These are phyloP conservation scores for Globisporangium iwayamae DNA, from an alignment of 352 stramenopile genomes.

Conservation along the genomic window DNA sequence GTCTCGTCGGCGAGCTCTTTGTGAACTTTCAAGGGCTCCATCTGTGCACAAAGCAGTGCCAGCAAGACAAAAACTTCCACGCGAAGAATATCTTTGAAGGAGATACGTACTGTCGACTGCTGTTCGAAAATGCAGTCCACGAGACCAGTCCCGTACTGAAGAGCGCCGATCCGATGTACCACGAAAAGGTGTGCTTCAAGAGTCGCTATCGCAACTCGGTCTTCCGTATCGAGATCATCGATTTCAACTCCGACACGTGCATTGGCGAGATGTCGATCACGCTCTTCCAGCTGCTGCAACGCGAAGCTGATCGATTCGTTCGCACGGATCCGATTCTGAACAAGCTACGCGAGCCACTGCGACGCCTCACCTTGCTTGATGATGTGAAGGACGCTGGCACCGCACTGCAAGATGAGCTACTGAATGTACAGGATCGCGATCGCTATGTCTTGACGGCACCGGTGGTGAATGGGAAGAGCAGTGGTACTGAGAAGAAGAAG, in stretches of 20 bases:
- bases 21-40: constrained; percentile 79
- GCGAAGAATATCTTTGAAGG: constrained; percentile 87
- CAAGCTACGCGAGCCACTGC: constrained; percentile 42
- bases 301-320: constrained; percentile 64
- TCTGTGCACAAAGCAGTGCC: constrained; percentile 82
- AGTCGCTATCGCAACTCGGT: constrained; percentile 49
- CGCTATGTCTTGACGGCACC: constrained; percentile 39
- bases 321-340: constrained; percentile 40
- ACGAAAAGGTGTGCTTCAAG: constrained; percentile 78
- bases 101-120: constrained; percentile 80
- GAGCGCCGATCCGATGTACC: constrained; percentile 84
- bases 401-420: constrained; percentile 15
- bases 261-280: constrained; percentile 67
- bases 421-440: constrained; percentile 33
- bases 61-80: constrained; percentile 52
- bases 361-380: constrained; percentile 43
- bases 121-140: constrained; percentile 59
- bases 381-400: constrained; percentile 21
- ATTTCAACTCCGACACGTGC: constrained; percentile 76
- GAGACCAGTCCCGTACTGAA: constrained; percentile 84
- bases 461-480: constrained; percentile 27
- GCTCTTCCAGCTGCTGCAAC: constrained; percentile 79
- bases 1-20: constrained; percentile 55
- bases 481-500: constrained; percentile 29
- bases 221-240: constrained; percentile 75